Evolutionary conservation across 148 eudicot genomes (phyloP).

Genomic region (Cornus kousa): DNA sequence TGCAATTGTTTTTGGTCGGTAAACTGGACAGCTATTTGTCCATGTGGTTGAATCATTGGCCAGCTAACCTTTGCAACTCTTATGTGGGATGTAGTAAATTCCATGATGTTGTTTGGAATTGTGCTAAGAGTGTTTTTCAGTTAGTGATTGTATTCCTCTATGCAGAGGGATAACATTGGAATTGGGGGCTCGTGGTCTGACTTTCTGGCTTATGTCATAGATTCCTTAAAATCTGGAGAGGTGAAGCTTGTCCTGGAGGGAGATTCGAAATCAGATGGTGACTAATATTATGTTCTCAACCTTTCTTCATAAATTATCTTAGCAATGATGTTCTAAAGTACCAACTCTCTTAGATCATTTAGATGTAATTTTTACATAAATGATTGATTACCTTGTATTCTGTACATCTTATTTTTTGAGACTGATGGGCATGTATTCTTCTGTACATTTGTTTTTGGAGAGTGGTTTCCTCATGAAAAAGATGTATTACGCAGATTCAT

Average conservation of each 20-base stretch:
- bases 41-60: not conserved
- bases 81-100: not conserved
- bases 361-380: not conserved
- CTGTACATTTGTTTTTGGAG: not conserved
- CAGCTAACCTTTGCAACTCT: not conserved
- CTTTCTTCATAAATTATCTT: not conserved
- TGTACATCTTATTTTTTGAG: not conserved
- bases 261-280: slow-evolving; percentile 52
- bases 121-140: not conserved
- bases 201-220: slow-evolving; percentile 59
- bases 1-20: not conserved
- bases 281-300: not conserved
- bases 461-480: not conserved
- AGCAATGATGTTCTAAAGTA: not conserved
- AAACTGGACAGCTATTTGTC: not conserved
- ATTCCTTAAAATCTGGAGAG: slow-evolving; percentile 67
- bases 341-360: not conserved
- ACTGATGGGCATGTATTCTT: not conserved
- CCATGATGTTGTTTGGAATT: not conserved
- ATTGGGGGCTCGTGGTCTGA: slow-evolving; percentile 85
- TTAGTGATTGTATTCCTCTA: not conserved
- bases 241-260: slow-evolving; percentile 73
- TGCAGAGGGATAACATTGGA: slow-evolving; percentile 78
- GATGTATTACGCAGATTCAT: too few relatives aligned
- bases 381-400: not conserved